Conservation (phyloP, 2,329 filamentous ascomycete genomes). For the Biscogniauxia marginata region DNA sequence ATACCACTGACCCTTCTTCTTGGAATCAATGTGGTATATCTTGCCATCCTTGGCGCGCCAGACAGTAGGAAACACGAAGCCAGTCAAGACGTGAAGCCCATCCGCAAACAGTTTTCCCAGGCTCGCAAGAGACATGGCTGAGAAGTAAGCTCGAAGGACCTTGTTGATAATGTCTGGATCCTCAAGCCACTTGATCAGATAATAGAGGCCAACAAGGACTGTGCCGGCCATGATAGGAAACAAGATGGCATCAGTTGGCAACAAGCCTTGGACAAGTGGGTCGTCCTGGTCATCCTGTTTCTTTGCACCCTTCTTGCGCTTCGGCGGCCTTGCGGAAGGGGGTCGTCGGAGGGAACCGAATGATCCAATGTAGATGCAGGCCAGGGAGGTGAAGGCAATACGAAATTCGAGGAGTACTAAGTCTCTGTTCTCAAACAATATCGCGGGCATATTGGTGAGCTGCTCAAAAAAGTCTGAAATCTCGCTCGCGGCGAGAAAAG, state of each 20-base stretch:
- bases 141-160: constrained; percentile 81
- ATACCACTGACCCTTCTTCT: constrained; percentile 38
- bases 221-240: constrained; percentile 77
- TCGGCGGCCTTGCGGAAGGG: constrained; percentile 68
- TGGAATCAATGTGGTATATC: constrained; percentile 47
- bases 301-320: constrained; percentile 44
- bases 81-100: constrained; percentile 59
- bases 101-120: constrained; percentile 75
- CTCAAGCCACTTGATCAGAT: constrained; percentile 84
- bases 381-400: constrained; percentile 65
- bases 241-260: constrained; percentile 76
- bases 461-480: constrained; percentile 29
- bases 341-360: constrained; percentile 84
- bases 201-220: constrained; percentile 75
- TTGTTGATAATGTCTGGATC: constrained; percentile 80
- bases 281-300: constrained; percentile 55
- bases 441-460: constrained; percentile 29
- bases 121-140: constrained; percentile 73
- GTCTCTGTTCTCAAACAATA: constrained; percentile 33
- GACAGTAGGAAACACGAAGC: constrained; percentile 70
- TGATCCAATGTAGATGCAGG: constrained; percentile 80
- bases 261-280: constrained; percentile 59
- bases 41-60: constrained; percentile 52
- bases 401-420: constrained; percentile 47
- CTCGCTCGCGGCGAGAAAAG: constrained; percentile 19